phyloP scores from a whole-genome alignment of 139 green algal genomes.

The Micractinium sp. region DNA sequence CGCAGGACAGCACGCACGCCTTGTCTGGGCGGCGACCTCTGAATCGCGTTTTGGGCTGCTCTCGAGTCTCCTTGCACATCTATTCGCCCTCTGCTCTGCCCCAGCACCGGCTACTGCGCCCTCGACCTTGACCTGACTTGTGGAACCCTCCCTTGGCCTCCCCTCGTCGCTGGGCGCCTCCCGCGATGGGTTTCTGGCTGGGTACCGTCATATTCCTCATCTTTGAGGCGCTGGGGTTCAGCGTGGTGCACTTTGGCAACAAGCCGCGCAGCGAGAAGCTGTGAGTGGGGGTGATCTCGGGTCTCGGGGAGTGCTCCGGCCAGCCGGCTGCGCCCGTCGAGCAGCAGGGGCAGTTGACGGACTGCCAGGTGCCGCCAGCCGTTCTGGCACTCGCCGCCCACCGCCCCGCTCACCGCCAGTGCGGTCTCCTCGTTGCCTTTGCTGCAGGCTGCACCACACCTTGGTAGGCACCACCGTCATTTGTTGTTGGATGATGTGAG shows the following conservation, averaged over 20 bases:
- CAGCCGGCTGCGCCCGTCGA: background rate
- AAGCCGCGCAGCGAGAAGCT: constrained; percentile 19
- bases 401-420: background rate
- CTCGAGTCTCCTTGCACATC: background rate
- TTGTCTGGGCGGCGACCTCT: no score
- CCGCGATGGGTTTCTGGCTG: constrained; percentile 50
- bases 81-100: background rate
- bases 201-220: constrained; percentile 48
- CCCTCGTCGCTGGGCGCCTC: background rate
- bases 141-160: background rate
- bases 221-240: constrained; percentile 42
- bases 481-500: constrained; percentile 72
- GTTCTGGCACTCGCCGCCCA: background rate
- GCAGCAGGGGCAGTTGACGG: background rate
- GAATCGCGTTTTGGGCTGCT: background rate
- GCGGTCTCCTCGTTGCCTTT: background rate
- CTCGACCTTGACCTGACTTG: no score
- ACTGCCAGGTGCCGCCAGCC: background rate
- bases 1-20: no score
- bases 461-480: constrained; percentile 56
- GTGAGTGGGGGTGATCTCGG: constrained; percentile 13
- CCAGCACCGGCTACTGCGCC: no score
- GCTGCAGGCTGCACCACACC: constrained; percentile 56
- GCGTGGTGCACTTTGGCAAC: constrained; percentile 27
- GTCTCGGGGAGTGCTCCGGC: no score